A percentile compares a stretch with the other conserved stretches of the same genome.
Conservation (phyloP, 2,329 filamentous ascomycete species). For the Acrocalymma vagum region DNA sequence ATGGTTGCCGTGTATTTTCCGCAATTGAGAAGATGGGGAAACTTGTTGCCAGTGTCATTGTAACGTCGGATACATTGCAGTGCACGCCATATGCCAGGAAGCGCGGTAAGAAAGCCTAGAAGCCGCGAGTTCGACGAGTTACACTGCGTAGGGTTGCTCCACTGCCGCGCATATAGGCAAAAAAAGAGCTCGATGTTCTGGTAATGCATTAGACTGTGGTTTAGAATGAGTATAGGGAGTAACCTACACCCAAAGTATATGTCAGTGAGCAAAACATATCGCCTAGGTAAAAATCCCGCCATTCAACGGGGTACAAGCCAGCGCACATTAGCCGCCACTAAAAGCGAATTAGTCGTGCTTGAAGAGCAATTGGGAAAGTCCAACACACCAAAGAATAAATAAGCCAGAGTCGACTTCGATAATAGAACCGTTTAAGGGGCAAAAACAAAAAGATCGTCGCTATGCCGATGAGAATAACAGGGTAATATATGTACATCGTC, state of each 20-base stretch:
- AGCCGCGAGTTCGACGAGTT: constrained; percentile 86
- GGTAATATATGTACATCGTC: constrained; percentile 83
- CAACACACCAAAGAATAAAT: constrained; percentile 81
- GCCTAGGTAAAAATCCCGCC: constrained; percentile 95
- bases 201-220: constrained; percentile 5
- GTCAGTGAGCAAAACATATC: constrained; percentile 98
- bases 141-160: constrained; percentile 77
- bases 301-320: constrained; percentile 91
- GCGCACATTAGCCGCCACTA: constrained; percentile 87
- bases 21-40: constrained; percentile 91
- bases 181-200: constrained; percentile 91
- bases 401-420: constrained; percentile 84
- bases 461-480: constrained; percentile 78
- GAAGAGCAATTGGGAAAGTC: background rate
- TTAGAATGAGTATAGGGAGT: background rate
- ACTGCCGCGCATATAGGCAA: constrained; percentile 84
- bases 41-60: constrained; percentile 82
- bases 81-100: constrained; percentile 90
- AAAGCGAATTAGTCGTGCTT: constrained; percentile 34
- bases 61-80: constrained; percentile 93
- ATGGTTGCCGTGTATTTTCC: constrained; percentile 92
- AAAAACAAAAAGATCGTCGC: constrained; percentile 76
- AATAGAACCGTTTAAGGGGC: constrained; percentile 77
- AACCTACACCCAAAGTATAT: constrained; percentile 83
- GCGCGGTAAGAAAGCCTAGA: constrained; percentile 82